These are phyloP conservation scores for Rhynchosporium graminicola DNA, from an alignment of 2,329 filamentous ascomycete genomes.

Conservation along the genomic window DNA sequence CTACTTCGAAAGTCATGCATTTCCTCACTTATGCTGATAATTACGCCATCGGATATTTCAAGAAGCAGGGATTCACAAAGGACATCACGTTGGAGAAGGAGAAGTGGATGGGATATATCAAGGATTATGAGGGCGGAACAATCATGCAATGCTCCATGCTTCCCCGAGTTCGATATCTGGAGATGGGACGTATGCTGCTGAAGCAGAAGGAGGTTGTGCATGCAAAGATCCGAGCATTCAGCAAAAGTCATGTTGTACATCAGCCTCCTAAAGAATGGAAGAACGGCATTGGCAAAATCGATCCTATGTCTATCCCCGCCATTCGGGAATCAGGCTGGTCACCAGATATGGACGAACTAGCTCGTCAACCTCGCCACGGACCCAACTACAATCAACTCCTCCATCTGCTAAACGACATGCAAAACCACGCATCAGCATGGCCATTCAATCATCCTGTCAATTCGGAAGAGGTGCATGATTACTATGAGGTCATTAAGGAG, in stretches of 20 bases:
- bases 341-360: slow-evolving; percentile 95
- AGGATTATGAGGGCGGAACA: slow-evolving; percentile 97
- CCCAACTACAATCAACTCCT: slow-evolving; percentile 95
- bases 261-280: slow-evolving; percentile 84
- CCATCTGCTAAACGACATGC: slow-evolving; percentile 89
- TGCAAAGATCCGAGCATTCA: slow-evolving; percentile 91
- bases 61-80: slow-evolving; percentile 98
- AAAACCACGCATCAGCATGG: slow-evolving; percentile 92
- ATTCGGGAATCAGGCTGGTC: slow-evolving; percentile 95
- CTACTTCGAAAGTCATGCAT: slow-evolving; percentile 95
- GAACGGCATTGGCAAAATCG: slow-evolving; percentile 71
- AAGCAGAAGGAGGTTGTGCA: slow-evolving; percentile 97
- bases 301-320: slow-evolving; percentile 82
- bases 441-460: slow-evolving; percentile 94
- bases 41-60: slow-evolving; percentile 98
- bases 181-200: slow-evolving; percentile 87
- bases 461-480: slow-evolving; percentile 94
- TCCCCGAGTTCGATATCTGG: slow-evolving; percentile 89
- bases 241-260: slow-evolving; percentile 85
- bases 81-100: slow-evolving; percentile 90
- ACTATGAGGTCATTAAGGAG: slow-evolving; percentile 97
- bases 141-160: slow-evolving; percentile 99
- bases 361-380: slow-evolving; percentile 90
- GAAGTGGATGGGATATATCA: slow-evolving; percentile 99
- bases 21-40: slow-evolving; percentile 99